Conservation (phyloP, 345 rosid species). For the Adansonia digitata region DNA sequence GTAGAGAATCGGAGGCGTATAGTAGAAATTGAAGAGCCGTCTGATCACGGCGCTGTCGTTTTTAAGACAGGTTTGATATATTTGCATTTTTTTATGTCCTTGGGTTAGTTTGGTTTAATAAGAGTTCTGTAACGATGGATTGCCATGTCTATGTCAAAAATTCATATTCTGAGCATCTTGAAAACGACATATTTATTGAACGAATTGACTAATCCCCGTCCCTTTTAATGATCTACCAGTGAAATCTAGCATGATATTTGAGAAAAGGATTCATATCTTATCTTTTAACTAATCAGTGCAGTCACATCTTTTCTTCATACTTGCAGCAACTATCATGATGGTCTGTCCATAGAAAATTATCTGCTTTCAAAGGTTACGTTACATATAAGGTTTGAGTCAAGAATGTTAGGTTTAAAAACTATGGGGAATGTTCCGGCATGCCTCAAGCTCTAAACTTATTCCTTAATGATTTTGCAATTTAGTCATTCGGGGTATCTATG, state of each 20-base stretch:
- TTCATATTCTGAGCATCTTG: background rate
- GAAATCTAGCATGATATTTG: background rate
- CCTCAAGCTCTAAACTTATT: background rate
- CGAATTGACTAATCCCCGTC: background rate
- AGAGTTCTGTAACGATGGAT: background rate
- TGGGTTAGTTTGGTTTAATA: background rate
- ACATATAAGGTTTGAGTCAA: too few relatives aligned
- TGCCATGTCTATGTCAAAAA: background rate
- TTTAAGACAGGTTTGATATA: conserved; percentile 53
- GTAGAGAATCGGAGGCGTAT: conserved; percentile 40
- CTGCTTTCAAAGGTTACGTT: too few relatives aligned
- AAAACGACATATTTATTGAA: background rate
- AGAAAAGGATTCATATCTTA: background rate
- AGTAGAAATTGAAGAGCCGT: conserved; percentile 64
- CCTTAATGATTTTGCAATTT: background rate
- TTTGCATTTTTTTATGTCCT: background rate
- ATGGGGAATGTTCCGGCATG: too few relatives aligned
- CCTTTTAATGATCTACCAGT: background rate
- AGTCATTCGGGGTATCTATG: background rate
- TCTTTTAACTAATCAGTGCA: background rate
- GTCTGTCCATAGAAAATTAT: too few relatives aligned
- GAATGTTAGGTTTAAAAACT: too few relatives aligned
- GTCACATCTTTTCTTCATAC: too few relatives aligned
- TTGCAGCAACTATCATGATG: too few relatives aligned
- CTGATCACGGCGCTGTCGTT: conserved; percentile 43